Evolutionary conservation across 2,329 filamentous ascomycete species (phyloP), one percentile per base, ranked within the genome.

Genomic region (Aspergillus sp.): DNA sequence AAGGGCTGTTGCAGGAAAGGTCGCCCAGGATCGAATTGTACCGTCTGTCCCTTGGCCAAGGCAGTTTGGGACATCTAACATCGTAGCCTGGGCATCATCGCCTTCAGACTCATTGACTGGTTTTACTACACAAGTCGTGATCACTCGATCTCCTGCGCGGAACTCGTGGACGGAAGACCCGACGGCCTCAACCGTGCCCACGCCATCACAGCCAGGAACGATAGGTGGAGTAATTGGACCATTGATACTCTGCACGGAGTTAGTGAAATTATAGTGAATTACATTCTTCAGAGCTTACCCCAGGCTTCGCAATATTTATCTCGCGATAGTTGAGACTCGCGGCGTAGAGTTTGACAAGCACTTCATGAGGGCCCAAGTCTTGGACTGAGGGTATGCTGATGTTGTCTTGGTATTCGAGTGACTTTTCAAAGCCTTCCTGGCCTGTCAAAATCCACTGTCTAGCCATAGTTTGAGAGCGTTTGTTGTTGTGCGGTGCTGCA

Each of bases 251-350:
- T 60, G 28, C 17, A 41, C 25, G 11, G 7, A 5, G 17, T 51
- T 25, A 51, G 47, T 31, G 23, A 25, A 30, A 23, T 34, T 28
- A 54, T 23, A 13, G 6, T 19, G 31, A n/a, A 3, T 41, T 7
- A 9, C 8, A 11, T 23, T 55, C 1, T 25, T 7, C 7, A 38
- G 46, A 23, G 13, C 41, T 30, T 59, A 60, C 58, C n/a, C 7
- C 46, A 2, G 58, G 58, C 4, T 47, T 38, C 17, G 58, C 52
- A n/a, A 60, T 60, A 13, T 52, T 43, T n/a, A 60, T 5, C n/a
- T 60, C 58, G 13, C 58, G 58, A 31, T 60, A 60, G 58, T 60
- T 60, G 11, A 60, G 53, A 22, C 58, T 60, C 7, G 58, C 58
- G 15, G 58, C 58, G 15, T 60, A 30, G 11, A 60, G 11, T 46